Evolutionary conservation across 441 rosid species (phyloP), one percentile per base, ranked within the genome.

Genomic region (Adansonia grandidieri): DNA sequence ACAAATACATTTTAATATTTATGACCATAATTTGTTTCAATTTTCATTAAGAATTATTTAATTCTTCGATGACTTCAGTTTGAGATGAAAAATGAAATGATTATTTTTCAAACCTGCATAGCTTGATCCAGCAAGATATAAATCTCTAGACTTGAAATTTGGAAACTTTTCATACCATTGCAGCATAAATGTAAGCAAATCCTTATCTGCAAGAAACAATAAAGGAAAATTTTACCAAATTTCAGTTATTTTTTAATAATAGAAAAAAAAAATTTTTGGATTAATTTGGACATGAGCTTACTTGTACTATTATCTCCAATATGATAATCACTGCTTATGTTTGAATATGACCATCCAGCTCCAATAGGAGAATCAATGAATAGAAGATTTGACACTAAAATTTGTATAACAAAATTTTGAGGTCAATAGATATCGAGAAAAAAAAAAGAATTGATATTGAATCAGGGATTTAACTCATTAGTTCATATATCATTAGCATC

Each of bases 161-260:
- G 77, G 77, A 15, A 7, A 74, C 45, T 45, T 61, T 48, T 74
- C 58, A 10, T 22, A 74, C 77, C 70, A 61, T 22, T 58, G 8
- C 9, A 11, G 64, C 11, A 72, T 37, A 24, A 72, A 72, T 4
- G 32, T 6, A 32, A 72, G 22, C 28, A 37, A 56, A n/a, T 54
- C 51, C 1, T 37, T 8, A 42, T 37, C 64, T 56, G n/a, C 7
- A 54, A 7, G 22, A 4, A 60, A 60, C 0, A 66, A 17, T 13
- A 14, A 15, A 65, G 22, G 24, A 15, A 65, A 65, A 9, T 7
- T 37, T 65, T 65, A 65, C 0, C 14, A 65, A 40, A 40, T 7
- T 0, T 9, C 19, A 6, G 0, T 1, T 2, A 24, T 11, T 61
- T 24, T 61, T 61, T 13, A 32, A 32, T 2, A 32, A 32, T 1